These are phyloP conservation scores for Mitragyna speciosa DNA, from an alignment of 257 asterid genomes.

Conservation along the genomic window DNA sequence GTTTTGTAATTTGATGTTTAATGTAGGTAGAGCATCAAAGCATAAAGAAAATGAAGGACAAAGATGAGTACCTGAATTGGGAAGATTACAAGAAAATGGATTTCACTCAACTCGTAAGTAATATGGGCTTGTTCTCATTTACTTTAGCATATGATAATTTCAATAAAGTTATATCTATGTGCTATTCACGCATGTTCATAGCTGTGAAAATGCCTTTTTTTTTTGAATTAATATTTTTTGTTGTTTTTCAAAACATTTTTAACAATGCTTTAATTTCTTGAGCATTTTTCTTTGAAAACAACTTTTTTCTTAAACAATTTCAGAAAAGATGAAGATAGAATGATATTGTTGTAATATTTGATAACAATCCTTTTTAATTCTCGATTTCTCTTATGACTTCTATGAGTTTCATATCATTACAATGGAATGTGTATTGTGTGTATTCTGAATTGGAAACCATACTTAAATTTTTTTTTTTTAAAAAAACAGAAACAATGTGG, in stretches of 20 bases:
- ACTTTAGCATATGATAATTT: not conserved
- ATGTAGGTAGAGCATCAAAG: conserved; percentile 58
- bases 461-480: too few relatives aligned
- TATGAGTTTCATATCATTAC: not conserved
- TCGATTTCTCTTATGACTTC: not conserved
- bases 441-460: not conserved
- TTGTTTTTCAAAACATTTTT: not conserved
- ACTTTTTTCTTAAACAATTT: not conserved
- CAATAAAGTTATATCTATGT: not conserved
- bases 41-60: conserved; percentile 57
- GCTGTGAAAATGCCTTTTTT: not conserved
- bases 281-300: not conserved
- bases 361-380: not conserved
- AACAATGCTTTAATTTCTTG: not conserved
- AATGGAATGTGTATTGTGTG: not conserved
- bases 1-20: not conserved
- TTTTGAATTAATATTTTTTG: not conserved
- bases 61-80: conserved; percentile 55
- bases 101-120: conserved; percentile 60
- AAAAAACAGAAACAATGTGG: not conserved
- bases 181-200: not conserved
- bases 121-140: not conserved
- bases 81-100: conserved; percentile 72
- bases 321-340: not conserved
- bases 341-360: not conserved